Evolutionary conservation across 2,329 filamentous ascomycete genomes (phyloP), one percentile per base, ranked within the genome.

Genomic region (Blumeria hordei): DNA sequence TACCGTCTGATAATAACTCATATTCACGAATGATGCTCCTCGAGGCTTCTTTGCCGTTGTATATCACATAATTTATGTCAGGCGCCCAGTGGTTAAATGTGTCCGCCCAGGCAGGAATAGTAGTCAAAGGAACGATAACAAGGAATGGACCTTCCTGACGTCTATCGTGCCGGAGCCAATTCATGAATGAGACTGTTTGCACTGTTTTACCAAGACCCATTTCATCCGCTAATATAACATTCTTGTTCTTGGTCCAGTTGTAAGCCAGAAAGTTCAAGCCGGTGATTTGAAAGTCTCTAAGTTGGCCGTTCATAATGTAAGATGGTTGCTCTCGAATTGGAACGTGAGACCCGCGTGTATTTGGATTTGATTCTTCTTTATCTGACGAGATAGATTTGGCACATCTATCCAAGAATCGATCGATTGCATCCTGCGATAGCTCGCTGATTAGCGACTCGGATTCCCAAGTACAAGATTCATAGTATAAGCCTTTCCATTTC

Each of bases 201-300:
- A 98, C 92, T 0, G 92, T 98, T 71, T 98, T 98, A 33, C 92
- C 92, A 12, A 98, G 75, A 62, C 92, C 92, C 92, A 98, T 98
- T 69, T 98, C 92, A 66, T 98, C 92, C 52, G 92, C 92, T 54
- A 98, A 76, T 62, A 98, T 95, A 64, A 96, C 92, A 62, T 96
- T 98, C 67, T 92, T 92, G 55, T 80, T 81, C 63, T 84, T 82
- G 54, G 85, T 86, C 93, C 93, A 98, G 68, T 96, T 94, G 69
- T 94, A 87, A 49, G 86, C 86, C 59, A 98, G 73, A 68, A 95
- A 98, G 70, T 96, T 96, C 58, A 98, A 72, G 34, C 93, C 92
- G 60, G 83, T 86, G 62, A 96, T 76, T 68, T 98, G 93, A 66
- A 98, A 98, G 59, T 88, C 82, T 61, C 92, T 82, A 54, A 98